Evolutionary conservation across 805 yeast species (phyloP).

Genomic region (Candida tallmaniae): DNA sequence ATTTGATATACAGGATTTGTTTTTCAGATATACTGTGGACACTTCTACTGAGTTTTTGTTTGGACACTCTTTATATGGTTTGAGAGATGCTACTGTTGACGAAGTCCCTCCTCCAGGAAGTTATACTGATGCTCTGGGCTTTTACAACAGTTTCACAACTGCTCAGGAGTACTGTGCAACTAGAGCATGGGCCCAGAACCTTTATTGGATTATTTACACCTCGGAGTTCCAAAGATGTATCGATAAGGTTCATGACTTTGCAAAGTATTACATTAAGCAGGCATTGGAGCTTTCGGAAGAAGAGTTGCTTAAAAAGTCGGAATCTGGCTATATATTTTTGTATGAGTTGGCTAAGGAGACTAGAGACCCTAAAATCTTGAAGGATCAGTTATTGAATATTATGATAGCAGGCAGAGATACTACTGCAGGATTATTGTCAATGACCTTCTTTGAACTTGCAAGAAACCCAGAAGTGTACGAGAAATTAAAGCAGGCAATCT

Average conservation of each 20-base stretch:
- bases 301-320: constrained; percentile 23
- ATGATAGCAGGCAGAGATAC: constrained; percentile 39
- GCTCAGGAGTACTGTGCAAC: constrained; percentile 30
- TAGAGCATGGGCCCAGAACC: constrained; percentile 26
- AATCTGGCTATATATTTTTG: constrained; percentile 33
- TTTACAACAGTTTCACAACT: constrained; percentile 26
- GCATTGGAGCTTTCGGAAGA: constrained; percentile 25
- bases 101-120: constrained; percentile 20
- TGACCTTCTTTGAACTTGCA: constrained; percentile 28
- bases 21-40: constrained; percentile 31
- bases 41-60: constrained; percentile 36
- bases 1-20: constrained; percentile 28
- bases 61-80: constrained; percentile 30
- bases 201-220: constrained; percentile 22
- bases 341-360: constrained; percentile 39
- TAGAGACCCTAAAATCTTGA: constrained; percentile 30
- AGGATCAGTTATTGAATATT: constrained; percentile 39
- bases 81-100: constrained; percentile 25
- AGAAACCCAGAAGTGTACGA: constrained; percentile 26
- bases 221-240: constrained; percentile 27
- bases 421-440: constrained; percentile 32
- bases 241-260: constrained; percentile 28
- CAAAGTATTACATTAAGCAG: constrained; percentile 25
- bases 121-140: constrained; percentile 9
- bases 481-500: constrained; percentile 24